Conservation (phyloP, 352 stramenopile genomes). For the Thraustotheca clavata region DNA sequence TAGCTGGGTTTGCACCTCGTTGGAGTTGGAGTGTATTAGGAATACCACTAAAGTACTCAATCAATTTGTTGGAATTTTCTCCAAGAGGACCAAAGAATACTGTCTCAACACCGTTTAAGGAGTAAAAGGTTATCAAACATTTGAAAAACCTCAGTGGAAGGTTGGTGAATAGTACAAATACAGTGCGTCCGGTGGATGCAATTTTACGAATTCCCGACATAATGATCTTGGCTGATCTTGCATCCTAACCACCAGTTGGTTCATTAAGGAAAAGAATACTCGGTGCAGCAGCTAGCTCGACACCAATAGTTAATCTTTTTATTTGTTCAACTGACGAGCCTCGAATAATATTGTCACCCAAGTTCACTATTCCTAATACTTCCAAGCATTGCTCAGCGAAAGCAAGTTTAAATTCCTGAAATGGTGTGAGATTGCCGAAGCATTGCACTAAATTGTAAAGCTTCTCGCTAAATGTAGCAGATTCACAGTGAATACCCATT, state of each 20-base stretch:
- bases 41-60: slow-evolving; percentile 36
- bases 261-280: slow-evolving; percentile 86
- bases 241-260: slow-evolving; percentile 84
- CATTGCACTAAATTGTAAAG: slow-evolving; percentile 88
- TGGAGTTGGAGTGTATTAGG: slow-evolving; percentile 24
- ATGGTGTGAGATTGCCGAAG: slow-evolving; percentile 48
- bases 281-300: slow-evolving; percentile 84
- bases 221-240: slow-evolving; percentile 73
- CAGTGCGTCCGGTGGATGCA: slow-evolving; percentile 64
- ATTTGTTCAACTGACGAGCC: slow-evolving; percentile 47
- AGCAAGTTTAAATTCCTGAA: slow-evolving; percentile 35
- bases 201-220: slow-evolving; percentile 67
- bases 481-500: slow-evolving; percentile 87
- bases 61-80: slow-evolving; percentile 30
- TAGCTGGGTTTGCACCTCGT: slow-evolving; percentile 60
- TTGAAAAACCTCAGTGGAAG: slow-evolving; percentile 53
- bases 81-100: slow-evolving; percentile 48
- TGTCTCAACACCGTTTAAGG: slow-evolving; percentile 37
- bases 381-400: slow-evolving; percentile 48
- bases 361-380: slow-evolving; percentile 42
- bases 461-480: slow-evolving; percentile 86
- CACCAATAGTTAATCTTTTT: slow-evolving; percentile 69
- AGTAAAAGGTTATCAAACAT: slow-evolving; percentile 55
- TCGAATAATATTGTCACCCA: slow-evolving; percentile 53
- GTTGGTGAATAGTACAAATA: slow-evolving; percentile 86